A percentile compares a stretch with the other conserved stretches of the same genome.
phyloP scores from a whole-genome alignment of 148 eudicot genomes.

The Heliosperma pusillum region DNA sequence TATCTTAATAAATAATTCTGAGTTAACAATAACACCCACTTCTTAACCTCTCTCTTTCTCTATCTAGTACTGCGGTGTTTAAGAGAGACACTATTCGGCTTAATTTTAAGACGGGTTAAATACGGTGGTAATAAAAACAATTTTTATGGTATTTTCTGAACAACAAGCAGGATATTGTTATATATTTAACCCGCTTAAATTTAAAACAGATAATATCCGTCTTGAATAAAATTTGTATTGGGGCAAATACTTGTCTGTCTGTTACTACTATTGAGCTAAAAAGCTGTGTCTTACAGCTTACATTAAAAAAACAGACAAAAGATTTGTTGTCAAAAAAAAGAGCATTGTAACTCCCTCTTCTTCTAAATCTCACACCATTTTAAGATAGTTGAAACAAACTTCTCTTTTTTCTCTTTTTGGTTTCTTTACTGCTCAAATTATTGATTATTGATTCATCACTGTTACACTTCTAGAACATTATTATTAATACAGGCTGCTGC shows the following conservation, averaged over 20 bases:
- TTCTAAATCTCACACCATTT: background rate
- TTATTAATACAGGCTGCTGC: background rate
- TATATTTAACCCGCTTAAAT: too few relatives aligned
- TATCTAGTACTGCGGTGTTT: too few relatives aligned
- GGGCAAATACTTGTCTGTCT: slow-evolving; percentile 15
- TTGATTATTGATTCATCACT: too few relatives aligned
- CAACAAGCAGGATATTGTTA: too few relatives aligned
- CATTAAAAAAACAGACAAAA: slow-evolving; percentile 1
- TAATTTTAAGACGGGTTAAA: too few relatives aligned
- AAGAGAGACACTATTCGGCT: too few relatives aligned
- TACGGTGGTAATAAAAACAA: too few relatives aligned
- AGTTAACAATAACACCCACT: too few relatives aligned
- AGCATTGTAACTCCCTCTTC: background rate
- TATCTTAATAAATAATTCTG: too few relatives aligned
- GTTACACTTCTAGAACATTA: background rate
- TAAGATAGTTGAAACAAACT: background rate
- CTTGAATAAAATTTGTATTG: background rate
- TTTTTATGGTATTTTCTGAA: too few relatives aligned
- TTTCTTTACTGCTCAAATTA: background rate
- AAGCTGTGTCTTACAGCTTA: background rate
- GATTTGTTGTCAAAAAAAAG: slow-evolving; percentile 13
- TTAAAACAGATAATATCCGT: too few relatives aligned
- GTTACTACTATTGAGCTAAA: background rate
- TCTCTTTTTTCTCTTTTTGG: background rate
- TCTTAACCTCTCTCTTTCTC: too few relatives aligned